Percentiles rank a stretch among this genome's conserved stretches.
phyloP scores from a whole-genome alignment of 1,284 basidiomycete genomes.

The Singerocomus inundabilis region DNA sequence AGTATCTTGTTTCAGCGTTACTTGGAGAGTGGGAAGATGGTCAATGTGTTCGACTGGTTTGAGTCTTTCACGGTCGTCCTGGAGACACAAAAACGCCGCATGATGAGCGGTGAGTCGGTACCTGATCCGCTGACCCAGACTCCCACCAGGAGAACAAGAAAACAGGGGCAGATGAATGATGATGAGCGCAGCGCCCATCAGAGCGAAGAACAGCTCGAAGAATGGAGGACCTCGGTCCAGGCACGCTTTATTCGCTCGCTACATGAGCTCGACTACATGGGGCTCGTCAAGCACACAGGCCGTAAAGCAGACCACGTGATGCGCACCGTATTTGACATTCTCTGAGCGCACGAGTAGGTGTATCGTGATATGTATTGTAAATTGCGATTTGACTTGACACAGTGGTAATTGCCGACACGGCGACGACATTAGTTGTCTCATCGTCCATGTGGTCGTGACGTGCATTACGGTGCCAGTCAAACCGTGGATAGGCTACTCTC shows the following conservation, averaged over 20 bases:
- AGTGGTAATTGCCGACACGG: too few species aligned
- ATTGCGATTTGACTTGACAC: slow-evolving; percentile 2
- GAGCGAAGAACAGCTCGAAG: slow-evolving; percentile 43
- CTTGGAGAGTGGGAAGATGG: slow-evolving; percentile 70
- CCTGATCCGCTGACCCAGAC: slow-evolving; percentile 13
- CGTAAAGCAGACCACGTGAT: slow-evolving; percentile 74
- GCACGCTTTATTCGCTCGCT: slow-evolving; percentile 73
- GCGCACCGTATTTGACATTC: slow-evolving; percentile 62
- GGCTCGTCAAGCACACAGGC: slow-evolving; percentile 74
- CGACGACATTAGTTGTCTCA: too few species aligned
- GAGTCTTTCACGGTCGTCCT: slow-evolving; percentile 64
- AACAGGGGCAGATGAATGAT: slow-evolving; percentile 17
- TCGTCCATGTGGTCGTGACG: too few species aligned
- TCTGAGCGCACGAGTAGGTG: slow-evolving; percentile 23
- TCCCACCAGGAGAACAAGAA: slow-evolving; percentile 32
- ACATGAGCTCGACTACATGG: slow-evolving; percentile 77
- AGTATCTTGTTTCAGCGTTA: slow-evolving; percentile 74
- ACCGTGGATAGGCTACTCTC: too few species aligned
- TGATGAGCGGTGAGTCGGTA: slow-evolving; percentile 12
- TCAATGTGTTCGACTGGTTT: slow-evolving; percentile 83
- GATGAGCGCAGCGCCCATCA: slow-evolving; percentile 27
- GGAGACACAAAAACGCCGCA: slow-evolving; percentile 47
- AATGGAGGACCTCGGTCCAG: slow-evolving; percentile 63
- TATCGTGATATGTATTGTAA: slow-evolving; percentile 5
- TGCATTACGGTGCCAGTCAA: too few species aligned